Evolutionary conservation across 1,284 basidiomycete species (phyloP).

Genomic region (Coriolopsis trogii): DNA sequence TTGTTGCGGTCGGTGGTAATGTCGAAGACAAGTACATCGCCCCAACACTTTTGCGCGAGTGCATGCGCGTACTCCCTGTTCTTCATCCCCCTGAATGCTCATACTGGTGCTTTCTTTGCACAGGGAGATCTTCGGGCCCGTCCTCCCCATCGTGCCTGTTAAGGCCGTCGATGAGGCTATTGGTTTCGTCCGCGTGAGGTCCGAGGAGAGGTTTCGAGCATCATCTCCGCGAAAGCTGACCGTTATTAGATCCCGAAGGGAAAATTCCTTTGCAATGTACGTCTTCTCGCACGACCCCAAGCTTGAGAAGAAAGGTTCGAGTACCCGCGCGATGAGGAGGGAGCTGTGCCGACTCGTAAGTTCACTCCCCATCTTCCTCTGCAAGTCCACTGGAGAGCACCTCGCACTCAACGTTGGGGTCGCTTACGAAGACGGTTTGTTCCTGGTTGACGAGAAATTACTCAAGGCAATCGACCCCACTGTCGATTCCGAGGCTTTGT

Average conservation of each 20-base stretch:
- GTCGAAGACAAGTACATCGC: slow-evolving; percentile 61
- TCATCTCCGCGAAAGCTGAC: neutral
- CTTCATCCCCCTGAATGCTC: neutral
- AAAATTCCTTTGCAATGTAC: slow-evolving; percentile 79
- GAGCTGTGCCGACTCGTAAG: too few species aligned
- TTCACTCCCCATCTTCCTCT: too few species aligned
- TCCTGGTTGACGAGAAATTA: too few species aligned
- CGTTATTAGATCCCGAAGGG: slow-evolving; percentile 27
- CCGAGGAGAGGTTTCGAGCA: slow-evolving; percentile 20
- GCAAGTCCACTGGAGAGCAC: too few species aligned
- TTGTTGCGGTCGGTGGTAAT: slow-evolving; percentile 71
- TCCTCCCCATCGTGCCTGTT: slow-evolving; percentile 77
- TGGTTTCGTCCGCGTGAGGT: slow-evolving; percentile 66
- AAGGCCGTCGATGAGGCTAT: slow-evolving; percentile 75
- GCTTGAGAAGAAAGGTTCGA: slow-evolving; percentile 65
- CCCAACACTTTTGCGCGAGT: slow-evolving; percentile 71
- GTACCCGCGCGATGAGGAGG: too few species aligned
- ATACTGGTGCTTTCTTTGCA: too few species aligned
- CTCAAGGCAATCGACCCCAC: too few species aligned
- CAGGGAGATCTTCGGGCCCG: slow-evolving; percentile 42
- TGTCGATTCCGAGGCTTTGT: too few species aligned
- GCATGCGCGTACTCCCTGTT: slow-evolving; percentile 56
- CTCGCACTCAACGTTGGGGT: too few species aligned
- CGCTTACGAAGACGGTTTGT: too few species aligned
- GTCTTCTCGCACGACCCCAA: slow-evolving; percentile 66